phyloP scores from a whole-genome alignment of 2,329 filamentous ascomycete genomes.

The Apiospora saccharicola region DNA sequence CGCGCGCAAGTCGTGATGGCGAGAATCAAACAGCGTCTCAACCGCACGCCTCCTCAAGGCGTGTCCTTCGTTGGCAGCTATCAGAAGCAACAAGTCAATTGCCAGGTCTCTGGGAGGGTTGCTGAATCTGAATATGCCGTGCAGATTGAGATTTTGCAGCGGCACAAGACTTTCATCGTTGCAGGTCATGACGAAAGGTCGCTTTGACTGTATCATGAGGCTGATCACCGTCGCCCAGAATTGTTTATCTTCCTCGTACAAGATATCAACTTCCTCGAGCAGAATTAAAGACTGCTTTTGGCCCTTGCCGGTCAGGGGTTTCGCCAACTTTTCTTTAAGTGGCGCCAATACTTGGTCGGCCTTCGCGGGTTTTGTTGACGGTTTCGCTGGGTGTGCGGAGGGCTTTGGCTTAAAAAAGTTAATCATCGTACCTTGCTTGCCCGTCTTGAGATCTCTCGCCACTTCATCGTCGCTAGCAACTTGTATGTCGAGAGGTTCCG shows the following conservation, averaged over 20 bases:
- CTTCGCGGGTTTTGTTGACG: conserved; percentile 39
- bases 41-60: conserved; percentile 73
- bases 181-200: conserved; percentile 94
- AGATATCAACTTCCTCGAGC: conserved; percentile 89
- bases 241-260: conserved; percentile 95
- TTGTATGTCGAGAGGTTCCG: conserved; percentile 38
- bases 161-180: conserved; percentile 89
- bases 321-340: conserved; percentile 43
- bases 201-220: conserved; percentile 83
- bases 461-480: conserved; percentile 53
- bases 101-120: conserved; percentile 72
- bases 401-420: conserved; percentile 76
- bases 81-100: conserved; percentile 79
- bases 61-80: conserved; percentile 91
- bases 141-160: conserved; percentile 74
- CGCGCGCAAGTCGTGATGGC: conserved; percentile 77
- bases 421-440: conserved; percentile 80
- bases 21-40: conserved; percentile 72
- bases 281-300: conserved; percentile 96
- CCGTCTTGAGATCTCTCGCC: conserved; percentile 66
- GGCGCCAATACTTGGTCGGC: conserved; percentile 26
- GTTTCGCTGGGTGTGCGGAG: conserved; percentile 32
- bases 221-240: conserved; percentile 87
- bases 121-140: conserved; percentile 83
- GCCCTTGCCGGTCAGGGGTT: conserved; percentile 48